Evolutionary conservation across 2,329 filamentous ascomycete species (phyloP).

Genomic region (Fusarium marasasianum): DNA sequence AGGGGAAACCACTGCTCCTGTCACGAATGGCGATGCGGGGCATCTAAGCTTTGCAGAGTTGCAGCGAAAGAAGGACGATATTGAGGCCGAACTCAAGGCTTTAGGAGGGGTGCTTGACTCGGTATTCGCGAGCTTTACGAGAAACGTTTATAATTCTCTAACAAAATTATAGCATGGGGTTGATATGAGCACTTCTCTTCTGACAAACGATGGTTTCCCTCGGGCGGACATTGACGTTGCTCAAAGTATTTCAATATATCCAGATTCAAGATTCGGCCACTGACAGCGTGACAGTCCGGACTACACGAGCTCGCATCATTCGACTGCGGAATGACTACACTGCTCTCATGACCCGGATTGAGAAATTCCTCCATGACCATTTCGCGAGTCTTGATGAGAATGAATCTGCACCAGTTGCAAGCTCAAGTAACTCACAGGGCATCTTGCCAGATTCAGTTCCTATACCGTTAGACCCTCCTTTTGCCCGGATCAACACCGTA

Average conservation of each 20-base stretch:
- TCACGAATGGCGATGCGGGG: slow-evolving; percentile 68
- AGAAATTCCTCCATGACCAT: slow-evolving; percentile 86
- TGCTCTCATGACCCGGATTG: slow-evolving; percentile 82
- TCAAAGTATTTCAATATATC: slow-evolving; percentile 72
- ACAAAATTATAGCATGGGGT: slow-evolving; percentile 77
- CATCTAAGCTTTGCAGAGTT: slow-evolving; percentile 80
- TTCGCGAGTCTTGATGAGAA: slow-evolving; percentile 77
- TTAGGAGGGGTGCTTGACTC: slow-evolving; percentile 88
- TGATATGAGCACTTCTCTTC: slow-evolving; percentile 87
- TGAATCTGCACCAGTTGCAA: slow-evolving; percentile 43
- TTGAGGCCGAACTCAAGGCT: slow-evolving; percentile 88
- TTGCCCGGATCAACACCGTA: slow-evolving; percentile 91
- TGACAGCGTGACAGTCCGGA: slow-evolving; percentile 73
- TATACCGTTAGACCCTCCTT: slow-evolving; percentile 54
- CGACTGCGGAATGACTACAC: slow-evolving; percentile 93
- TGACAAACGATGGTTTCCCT: slow-evolving; percentile 91
- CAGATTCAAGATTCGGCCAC: background rate
- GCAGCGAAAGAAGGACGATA: slow-evolving; percentile 81
- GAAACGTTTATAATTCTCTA: slow-evolving; percentile 17
- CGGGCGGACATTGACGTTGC: slow-evolving; percentile 94
- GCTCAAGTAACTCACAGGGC: slow-evolving; percentile 39
- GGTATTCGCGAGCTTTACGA: slow-evolving; percentile 59
- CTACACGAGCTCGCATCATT: slow-evolving; percentile 91
- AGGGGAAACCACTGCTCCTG: slow-evolving; percentile 73
- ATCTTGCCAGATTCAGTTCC: slow-evolving; percentile 47